phyloP scores from a whole-genome alignment of 1,139 yeast genomes.

The Lodderomyces parapsilosis region DNA sequence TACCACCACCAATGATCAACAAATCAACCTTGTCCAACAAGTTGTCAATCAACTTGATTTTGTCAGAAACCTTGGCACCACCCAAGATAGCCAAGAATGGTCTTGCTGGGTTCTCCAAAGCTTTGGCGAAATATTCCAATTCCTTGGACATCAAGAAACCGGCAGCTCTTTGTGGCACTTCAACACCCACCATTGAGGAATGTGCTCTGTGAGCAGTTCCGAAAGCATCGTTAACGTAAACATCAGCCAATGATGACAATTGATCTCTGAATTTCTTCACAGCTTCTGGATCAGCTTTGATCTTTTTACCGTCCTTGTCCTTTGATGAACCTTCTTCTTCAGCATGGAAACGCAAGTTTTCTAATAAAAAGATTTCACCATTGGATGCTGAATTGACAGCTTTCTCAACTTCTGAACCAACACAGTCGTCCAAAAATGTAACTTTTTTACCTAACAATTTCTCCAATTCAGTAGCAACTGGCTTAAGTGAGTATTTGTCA shows the following conservation, averaged over 20 bases:
- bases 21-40: conserved; percentile 90
- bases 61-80: conserved; percentile 98
- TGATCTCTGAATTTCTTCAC: conserved; percentile 84
- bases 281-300: conserved; percentile 80
- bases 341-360: conserved; percentile 95
- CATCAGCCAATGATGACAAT: conserved; percentile 88
- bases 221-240: conserved; percentile 94
- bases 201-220: conserved; percentile 99
- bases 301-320: conserved; percentile 78
- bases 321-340: conserved; percentile 88
- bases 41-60: conserved; percentile 96
- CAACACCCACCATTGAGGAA: conserved; percentile 96
- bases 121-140: conserved; percentile 93
- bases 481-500: conserved; percentile 84
- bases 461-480: conserved; percentile 84
- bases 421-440: conserved; percentile 80
- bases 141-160: conserved; percentile 98
- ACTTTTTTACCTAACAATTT: conserved; percentile 68
- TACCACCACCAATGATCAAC: conserved; percentile 96
- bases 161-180: conserved; percentile 90
- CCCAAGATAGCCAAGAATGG: conserved; percentile 97
- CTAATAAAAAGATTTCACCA: conserved; percentile 80
- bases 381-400: conserved; percentile 66
- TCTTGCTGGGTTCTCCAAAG: conserved; percentile 93
- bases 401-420: conserved; percentile 80